Evolutionary conservation across 495 filamentous ascomycete species (phyloP).

Genomic region (Penicillium herquei): DNA sequence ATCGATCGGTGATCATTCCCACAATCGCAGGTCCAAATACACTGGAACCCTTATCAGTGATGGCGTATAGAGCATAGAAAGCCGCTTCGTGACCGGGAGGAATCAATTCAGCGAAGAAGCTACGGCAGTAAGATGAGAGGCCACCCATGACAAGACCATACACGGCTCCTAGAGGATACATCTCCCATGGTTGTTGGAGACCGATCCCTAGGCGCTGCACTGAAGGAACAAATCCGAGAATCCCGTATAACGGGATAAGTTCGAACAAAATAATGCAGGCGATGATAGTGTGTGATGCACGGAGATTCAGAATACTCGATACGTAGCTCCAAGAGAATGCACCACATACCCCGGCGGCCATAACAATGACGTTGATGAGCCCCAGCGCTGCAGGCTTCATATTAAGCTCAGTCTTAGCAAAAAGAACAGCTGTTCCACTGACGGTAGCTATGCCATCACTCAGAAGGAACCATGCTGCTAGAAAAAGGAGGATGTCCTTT

Average conservation of each 20-base stretch:
- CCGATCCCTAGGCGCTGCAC: conserved; percentile 75
- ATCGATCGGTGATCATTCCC: conserved; percentile 83
- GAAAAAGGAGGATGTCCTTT: conserved; percentile 83
- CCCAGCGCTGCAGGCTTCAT: conserved; percentile 90
- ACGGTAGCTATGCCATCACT: conserved; percentile 94
- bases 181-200: conserved; percentile 91
- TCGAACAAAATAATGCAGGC: conserved; percentile 88
- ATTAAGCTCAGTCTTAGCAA: conserved; percentile 87
- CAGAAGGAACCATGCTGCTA: conserved; percentile 90
- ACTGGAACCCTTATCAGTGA: conserved; percentile 95
- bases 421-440: conserved; percentile 90
- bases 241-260: conserved; percentile 85
- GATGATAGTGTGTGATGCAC: conserved; percentile 83
- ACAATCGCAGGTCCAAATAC: conserved; percentile 94
- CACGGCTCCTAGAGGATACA: conserved; percentile 88
- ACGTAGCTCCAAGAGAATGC: conserved; percentile 87
- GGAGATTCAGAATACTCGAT: conserved; percentile 61
- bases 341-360: conserved; percentile 75
- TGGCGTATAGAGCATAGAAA: conserved; percentile 95
- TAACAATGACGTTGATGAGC: conserved; percentile 89
- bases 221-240: conserved; percentile 84
- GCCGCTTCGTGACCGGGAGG: conserved; percentile 92
- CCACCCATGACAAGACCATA: conserved; percentile 95
- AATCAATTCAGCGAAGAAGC: conserved; percentile 87
- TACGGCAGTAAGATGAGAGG: conserved; percentile 89